These are phyloP conservation scores for Suhomyces terraborum DNA, from an alignment of 1,139 yeast species.

Conservation along the genomic window DNA sequence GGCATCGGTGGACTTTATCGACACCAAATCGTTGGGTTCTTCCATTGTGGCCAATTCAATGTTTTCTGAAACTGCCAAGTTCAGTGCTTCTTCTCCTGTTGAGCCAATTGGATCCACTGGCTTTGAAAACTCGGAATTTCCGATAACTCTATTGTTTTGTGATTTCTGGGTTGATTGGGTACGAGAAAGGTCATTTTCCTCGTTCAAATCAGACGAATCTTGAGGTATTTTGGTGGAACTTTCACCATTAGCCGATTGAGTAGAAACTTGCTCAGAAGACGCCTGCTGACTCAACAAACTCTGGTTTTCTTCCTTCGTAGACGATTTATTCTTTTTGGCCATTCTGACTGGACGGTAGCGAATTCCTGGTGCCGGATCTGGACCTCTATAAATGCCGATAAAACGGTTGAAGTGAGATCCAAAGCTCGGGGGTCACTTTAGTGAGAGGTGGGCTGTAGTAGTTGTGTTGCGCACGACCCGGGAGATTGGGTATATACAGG, in stretches of 20 bases:
- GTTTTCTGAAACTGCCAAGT: constrained; percentile 1
- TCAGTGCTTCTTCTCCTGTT: constrained; percentile 2
- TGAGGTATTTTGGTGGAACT: background rate
- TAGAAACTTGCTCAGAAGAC: background rate
- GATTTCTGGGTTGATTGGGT: background rate
- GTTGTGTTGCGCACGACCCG: constrained; percentile 7
- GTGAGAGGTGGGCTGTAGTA: constrained; percentile 4
- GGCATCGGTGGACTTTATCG: constrained; percentile 39
- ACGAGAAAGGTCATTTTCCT: too few relatives aligned
- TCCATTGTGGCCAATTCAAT: constrained; percentile 12
- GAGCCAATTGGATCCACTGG: background rate
- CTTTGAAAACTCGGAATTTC: too few relatives aligned
- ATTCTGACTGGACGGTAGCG: background rate
- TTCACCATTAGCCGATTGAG: background rate
- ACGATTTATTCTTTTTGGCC: constrained; percentile 9
- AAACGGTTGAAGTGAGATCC: background rate
- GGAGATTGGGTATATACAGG: too few relatives aligned
- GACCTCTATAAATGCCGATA: constrained; percentile 1
- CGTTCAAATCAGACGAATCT: background rate
- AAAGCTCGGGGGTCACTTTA: constrained; percentile 4
- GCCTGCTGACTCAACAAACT: background rate
- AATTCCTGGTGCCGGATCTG: background rate
- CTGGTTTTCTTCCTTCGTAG: constrained; percentile 2
- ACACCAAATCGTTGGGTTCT: constrained; percentile 13
- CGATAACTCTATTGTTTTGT: too few relatives aligned